Base-by-base conservation (phyloP, 345 rosid genomes). In the Linum usitatissimum region DNA sequence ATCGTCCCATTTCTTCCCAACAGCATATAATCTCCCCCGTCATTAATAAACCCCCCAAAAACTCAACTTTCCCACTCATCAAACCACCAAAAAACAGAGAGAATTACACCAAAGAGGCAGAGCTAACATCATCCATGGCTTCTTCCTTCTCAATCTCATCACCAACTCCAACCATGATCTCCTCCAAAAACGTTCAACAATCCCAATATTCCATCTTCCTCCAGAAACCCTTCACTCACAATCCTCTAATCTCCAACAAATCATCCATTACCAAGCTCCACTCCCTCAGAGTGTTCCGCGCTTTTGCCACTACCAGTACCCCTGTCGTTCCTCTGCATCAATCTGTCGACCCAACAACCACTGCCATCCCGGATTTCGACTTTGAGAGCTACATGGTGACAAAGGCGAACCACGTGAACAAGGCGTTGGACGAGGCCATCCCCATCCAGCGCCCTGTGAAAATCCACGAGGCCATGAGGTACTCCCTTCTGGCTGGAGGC, bases 401-500 rank as follows among this genome's bases (percentile, higher is more conserved):
- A 18, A 58, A 58, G 40, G 61, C 61, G 14, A 30, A 10, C 39
- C 34, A 3, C 0, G 61, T 58, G 18, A 58, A 28, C 61, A 12
- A 28, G 18, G 61, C 61, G 13, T 7, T 58, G 7, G 61, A 23
- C 39, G 18, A 28, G 7, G 38, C 61, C 3, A 30, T 58, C 38
- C 18, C 61, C 2, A 13, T 58, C n/a, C 18, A 14, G 7, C 38
- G 30, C 30, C 59, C 59, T 0, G 23, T 55, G 23, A 55, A 55
- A 28, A 55, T 55, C 59, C 59, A 55, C 40, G 61, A 58, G 40
- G 34, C 61, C 9, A 58, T 58, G 36, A 6, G 39, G n/a, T 31
- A 58, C 61, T 58, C 61, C 18, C 61, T 58, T 8, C 61, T 58
- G 6, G 61, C 61, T n/a, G 61, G 61, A 6, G 61, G 59, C 30